Conservation (phyloP, 169 alveolate genomes). For the Cryptosporidium felis region DNA sequence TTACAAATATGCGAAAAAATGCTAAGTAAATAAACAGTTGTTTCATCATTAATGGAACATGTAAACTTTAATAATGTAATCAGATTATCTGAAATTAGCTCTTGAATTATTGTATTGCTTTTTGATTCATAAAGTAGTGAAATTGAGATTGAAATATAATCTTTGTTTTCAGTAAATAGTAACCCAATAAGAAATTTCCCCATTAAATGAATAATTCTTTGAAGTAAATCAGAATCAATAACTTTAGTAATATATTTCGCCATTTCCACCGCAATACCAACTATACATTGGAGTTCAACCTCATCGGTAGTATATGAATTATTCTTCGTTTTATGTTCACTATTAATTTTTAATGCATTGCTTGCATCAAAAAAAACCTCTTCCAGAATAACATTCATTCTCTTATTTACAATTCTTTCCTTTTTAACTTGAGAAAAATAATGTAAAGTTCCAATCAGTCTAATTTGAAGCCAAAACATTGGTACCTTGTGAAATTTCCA, state of each 20-base stretch:
- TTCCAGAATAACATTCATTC: constrained; percentile 24
- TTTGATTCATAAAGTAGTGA: constrained; percentile 23
- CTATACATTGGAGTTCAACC: constrained; percentile 17
- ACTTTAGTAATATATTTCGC: constrained; percentile 1
- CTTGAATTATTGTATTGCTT: background rate
- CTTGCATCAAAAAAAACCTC: constrained; percentile 35
- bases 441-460: constrained; percentile 5
- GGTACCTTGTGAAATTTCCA: constrained; percentile 56
- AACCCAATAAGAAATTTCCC: constrained; percentile 28
- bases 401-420: constrained; percentile 7
- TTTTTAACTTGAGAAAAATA: background rate
- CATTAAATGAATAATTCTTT: constrained; percentile 7
- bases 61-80: constrained; percentile 3
- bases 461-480: constrained; percentile 66
- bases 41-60: constrained; percentile 21
- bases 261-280: constrained; percentile 51
- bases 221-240: background rate
- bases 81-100: constrained; percentile 3
- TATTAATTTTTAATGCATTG: background rate
- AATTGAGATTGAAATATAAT: constrained; percentile 43
- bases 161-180: constrained; percentile 42
- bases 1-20: constrained; percentile 24
- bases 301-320: background rate
- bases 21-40: constrained; percentile 8
- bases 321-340: background rate